These are phyloP conservation scores for Pigoraptor vietnamica DNA, from an alignment of 78 protist genomes.

Conservation along the genomic window DNA sequence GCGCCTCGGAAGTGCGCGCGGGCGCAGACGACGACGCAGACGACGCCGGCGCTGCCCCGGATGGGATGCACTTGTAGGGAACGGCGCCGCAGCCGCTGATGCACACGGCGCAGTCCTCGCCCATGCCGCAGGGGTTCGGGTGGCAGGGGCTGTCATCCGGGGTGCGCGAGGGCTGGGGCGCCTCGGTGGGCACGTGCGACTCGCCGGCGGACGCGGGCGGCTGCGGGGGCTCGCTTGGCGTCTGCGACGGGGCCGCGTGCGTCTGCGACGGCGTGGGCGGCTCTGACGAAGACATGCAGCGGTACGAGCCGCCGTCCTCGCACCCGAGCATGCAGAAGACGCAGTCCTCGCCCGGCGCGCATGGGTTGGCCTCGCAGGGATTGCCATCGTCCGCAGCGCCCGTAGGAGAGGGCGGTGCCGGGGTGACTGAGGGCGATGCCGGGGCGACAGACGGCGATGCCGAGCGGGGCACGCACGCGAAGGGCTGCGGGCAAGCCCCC, in stretches of 20 bases:
- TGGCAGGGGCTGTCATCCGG: not conserved
- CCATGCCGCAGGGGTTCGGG: not conserved
- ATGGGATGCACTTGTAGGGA: not conserved
- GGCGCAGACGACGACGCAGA: not conserved
- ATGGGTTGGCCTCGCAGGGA: not conserved
- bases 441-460: not conserved
- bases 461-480: not conserved
- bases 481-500: not conserved
- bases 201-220: not conserved
- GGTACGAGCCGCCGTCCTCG: no score
- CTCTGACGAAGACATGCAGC: not conserved
- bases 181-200: no score
- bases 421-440: not conserved
- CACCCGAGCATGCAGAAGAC: not conserved
- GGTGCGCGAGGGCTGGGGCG: not conserved
- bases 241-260: not conserved
- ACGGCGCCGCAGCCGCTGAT: not conserved
- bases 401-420: not conserved
- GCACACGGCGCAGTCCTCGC: not conserved
- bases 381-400: not conserved
- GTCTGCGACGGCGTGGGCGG: not conserved
- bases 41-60: not conserved
- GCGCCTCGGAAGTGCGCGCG: no score
- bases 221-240: not conserved
- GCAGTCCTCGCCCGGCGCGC: not conserved